Conservation (phyloP, 2,329 filamentous ascomycete genomes). For the Pseudogymnoascus sp. region DNA sequence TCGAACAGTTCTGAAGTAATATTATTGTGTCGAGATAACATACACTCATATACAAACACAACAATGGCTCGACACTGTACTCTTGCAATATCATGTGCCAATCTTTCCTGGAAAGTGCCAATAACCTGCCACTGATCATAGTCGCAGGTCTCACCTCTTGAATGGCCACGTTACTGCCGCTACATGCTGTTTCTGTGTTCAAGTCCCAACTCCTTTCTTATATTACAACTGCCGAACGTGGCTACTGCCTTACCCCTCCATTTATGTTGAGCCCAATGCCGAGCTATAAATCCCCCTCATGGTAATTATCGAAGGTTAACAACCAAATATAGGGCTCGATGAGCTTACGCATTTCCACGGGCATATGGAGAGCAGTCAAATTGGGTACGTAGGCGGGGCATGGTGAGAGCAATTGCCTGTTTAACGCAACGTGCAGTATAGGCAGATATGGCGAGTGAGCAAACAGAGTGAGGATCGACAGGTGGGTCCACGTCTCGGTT, state of each 20-base stretch:
- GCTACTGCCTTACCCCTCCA: background rate
- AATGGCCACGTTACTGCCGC: background rate
- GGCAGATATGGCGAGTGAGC: background rate
- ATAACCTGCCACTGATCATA: background rate
- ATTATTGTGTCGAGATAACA: background rate
- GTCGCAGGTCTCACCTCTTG: background rate
- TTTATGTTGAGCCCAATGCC: background rate
- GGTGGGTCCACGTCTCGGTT: background rate
- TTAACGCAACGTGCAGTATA: background rate
- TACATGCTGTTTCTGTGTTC: background rate
- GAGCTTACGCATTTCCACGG: background rate
- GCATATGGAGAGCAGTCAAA: background rate
- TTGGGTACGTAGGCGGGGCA: background rate
- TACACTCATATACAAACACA: background rate
- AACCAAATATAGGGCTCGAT: background rate
- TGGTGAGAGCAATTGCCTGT: background rate
- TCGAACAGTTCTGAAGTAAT: background rate
- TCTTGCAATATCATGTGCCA: background rate
- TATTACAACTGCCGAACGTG: background rate
- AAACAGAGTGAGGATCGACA: background rate
- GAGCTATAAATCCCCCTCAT: background rate
- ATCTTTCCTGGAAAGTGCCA: too few relatives aligned
- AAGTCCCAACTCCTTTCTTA: background rate
- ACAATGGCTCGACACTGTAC: background rate
- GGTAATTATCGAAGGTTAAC: background rate